A percentile compares a stretch with the other conserved stretches of the same genome.
Evolutionary conservation across 305 asterid species (phyloP).

Genomic region (Vinca major): DNA sequence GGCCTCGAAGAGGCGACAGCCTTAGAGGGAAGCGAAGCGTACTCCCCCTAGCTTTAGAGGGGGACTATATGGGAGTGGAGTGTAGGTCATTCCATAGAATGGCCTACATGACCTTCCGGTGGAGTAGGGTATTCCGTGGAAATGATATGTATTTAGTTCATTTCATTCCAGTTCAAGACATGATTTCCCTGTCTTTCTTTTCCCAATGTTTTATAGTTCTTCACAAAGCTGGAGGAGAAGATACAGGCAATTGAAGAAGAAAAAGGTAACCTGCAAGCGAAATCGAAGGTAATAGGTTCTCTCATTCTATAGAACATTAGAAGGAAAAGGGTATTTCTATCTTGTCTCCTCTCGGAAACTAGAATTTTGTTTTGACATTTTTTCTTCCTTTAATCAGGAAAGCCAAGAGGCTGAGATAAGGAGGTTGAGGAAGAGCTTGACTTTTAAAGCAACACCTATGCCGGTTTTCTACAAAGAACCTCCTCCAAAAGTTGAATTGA

Average conservation of each 20-base stretch:
- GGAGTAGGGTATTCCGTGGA: too few relatives aligned
- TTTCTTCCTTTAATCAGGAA: conserved; percentile 38
- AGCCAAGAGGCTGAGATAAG: conserved; percentile 75
- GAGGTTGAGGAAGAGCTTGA: conserved; percentile 73
- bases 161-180: not conserved
- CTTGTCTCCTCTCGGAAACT: not conserved
- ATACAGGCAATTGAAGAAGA: conserved; percentile 73
- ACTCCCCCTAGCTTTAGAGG: too few relatives aligned
- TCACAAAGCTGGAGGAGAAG: conserved; percentile 77
- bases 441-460: conserved; percentile 88
- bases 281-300: conserved; percentile 59
- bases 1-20: too few relatives aligned
- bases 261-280: conserved; percentile 54
- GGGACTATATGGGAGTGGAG: too few relatives aligned
- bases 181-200: not conserved
- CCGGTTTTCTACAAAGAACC: conserved; percentile 94
- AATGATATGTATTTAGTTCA: not conserved
- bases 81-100: too few relatives aligned
- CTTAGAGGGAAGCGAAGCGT: too few relatives aligned
- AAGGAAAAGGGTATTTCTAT: not conserved
- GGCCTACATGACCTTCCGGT: too few relatives aligned
- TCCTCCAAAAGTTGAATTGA: conserved; percentile 68
- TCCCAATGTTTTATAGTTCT: conserved; percentile 44
- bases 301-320: not conserved
- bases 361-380: not conserved